Percentiles rank a stretch among this genome's conserved stretches.
Evolutionary conservation across 2,329 filamentous ascomycete species (phyloP).

Genomic region (Pleoardoris graminearum): DNA sequence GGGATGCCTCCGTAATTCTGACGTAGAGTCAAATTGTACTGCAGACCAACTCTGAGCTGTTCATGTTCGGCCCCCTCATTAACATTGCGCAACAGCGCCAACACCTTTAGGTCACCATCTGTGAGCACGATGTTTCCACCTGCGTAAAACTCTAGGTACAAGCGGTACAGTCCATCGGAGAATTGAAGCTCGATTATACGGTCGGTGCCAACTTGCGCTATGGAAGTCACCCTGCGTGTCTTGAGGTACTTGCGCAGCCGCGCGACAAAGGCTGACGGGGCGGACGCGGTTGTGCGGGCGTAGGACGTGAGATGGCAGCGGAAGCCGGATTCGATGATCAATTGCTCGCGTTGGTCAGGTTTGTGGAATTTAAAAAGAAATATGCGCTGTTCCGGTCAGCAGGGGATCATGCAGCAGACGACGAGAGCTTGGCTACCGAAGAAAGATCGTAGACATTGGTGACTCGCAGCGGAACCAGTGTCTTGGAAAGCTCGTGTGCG

Average conservation of each 20-base stretch:
- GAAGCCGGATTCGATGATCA: constrained; percentile 93
- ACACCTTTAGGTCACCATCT: constrained; percentile 78
- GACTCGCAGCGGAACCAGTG: constrained; percentile 76
- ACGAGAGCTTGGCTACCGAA: constrained; percentile 54
- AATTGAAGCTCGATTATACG: constrained; percentile 91
- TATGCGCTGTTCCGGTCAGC: constrained; percentile 65
- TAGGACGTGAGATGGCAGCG: constrained; percentile 93
- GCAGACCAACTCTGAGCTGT: constrained; percentile 73
- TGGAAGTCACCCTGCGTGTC: constrained; percentile 77
- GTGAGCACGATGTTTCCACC: constrained; percentile 94
- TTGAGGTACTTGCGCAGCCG: constrained; percentile 86
- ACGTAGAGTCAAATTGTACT: constrained; percentile 78
- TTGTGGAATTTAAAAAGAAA: constrained; percentile 95
- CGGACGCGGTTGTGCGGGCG: constrained; percentile 79
- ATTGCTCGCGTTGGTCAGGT: constrained; percentile 83
- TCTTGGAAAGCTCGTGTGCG: constrained; percentile 83
- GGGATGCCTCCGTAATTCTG: constrained; percentile 83
- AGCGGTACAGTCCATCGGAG: constrained; percentile 82
- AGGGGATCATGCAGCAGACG: background rate
- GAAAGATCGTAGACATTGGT: constrained; percentile 96
- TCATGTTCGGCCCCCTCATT: constrained; percentile 82
- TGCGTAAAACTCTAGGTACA: constrained; percentile 96
- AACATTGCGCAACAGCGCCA: constrained; percentile 80
- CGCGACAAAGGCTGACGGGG: constrained; percentile 83
- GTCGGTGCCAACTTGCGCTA: constrained; percentile 89